Conservation (phyloP, 768 basidiomycete genomes). For the Galerina sulciceps region DNA sequence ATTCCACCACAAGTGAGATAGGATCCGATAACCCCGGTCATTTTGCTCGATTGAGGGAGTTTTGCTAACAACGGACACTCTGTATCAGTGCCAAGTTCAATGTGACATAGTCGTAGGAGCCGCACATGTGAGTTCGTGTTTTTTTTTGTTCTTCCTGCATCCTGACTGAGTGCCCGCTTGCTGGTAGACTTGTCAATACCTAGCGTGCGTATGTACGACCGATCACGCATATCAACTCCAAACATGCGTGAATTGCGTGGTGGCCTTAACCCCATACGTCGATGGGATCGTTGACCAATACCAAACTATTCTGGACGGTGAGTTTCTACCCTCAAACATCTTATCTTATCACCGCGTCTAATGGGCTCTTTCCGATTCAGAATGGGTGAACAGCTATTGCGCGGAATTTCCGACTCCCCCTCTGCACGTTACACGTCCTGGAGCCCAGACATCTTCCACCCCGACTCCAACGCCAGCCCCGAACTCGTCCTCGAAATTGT, state of each 20-base stretch:
- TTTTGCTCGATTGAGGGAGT: too few species aligned
- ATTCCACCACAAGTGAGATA: slow-evolving; percentile 1
- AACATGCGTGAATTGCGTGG: slow-evolving; percentile 16
- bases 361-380: background rate
- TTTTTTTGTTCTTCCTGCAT: background rate
- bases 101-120: slow-evolving; percentile 16
- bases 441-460: background rate
- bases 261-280: slow-evolving; percentile 10
- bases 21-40: background rate
- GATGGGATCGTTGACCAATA: slow-evolving; percentile 9
- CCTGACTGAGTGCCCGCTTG: background rate
- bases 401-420: slow-evolving; percentile 8
- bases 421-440: background rate
- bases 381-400: slow-evolving; percentile 16
- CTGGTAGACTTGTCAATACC: slow-evolving; percentile 8
- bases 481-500: background rate
- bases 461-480: background rate
- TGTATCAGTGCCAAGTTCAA: slow-evolving; percentile 7
- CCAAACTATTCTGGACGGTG: slow-evolving; percentile 15
- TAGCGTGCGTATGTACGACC: slow-evolving; percentile 13
- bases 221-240: slow-evolving; percentile 10
- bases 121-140: slow-evolving; percentile 10
- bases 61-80: background rate
- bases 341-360: background rate
- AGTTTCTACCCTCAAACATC: background rate